Base-by-base conservation (phyloP, 176 grass and related monocot species). In the Carex littledalei region DNA sequence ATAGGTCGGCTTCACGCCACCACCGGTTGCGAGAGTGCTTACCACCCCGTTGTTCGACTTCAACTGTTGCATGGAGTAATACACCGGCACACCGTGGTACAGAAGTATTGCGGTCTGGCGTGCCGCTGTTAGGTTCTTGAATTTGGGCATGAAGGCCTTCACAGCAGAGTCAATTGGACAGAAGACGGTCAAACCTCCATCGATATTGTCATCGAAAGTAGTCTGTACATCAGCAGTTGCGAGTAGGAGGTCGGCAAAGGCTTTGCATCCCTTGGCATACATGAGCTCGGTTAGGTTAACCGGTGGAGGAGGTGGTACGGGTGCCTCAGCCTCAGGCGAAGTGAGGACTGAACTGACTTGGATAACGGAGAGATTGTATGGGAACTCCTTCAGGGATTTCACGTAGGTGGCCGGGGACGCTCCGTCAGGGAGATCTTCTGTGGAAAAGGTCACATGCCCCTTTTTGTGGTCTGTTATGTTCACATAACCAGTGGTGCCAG, bases 281-380 rank as follows among this genome's bases (percentile, higher is more conserved):
- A 87, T 87, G 53, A 92, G 59, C 31, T 88, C 79, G 13, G 85
- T 80, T 16, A 91, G 3, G 74, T 85, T 89, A 80, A 76, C 84
- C 64, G 84, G 87, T 3, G 84, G 6, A 2, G 78, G 84, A 0
- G 88, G 79, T 3, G 91, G 52, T 66, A 87, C 45, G 5, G 91
- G 90, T 0, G 86, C 87, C 89, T 91, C 89, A 6, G 91, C 94
- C 24, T 78, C 89, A 8, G 91, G 86, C 3, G 91, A 90, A 50
- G 90, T 77, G 70, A 92, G 81, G 52, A 85, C 60, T 18, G 81
- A 62, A 66, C 90, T 90, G 50, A 90, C 80, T 83, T 90, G 84
- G 55, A 92, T 63, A 26, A 88, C 92, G 0, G 88, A 88, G 3
- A 93, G 86, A 68, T 93, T 91, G 86, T 93, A 93, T 0, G 91